These are phyloP conservation scores for Suhomyces choctaworum DNA, from an alignment of 1,139 yeast genomes.

Conservation along the genomic window DNA sequence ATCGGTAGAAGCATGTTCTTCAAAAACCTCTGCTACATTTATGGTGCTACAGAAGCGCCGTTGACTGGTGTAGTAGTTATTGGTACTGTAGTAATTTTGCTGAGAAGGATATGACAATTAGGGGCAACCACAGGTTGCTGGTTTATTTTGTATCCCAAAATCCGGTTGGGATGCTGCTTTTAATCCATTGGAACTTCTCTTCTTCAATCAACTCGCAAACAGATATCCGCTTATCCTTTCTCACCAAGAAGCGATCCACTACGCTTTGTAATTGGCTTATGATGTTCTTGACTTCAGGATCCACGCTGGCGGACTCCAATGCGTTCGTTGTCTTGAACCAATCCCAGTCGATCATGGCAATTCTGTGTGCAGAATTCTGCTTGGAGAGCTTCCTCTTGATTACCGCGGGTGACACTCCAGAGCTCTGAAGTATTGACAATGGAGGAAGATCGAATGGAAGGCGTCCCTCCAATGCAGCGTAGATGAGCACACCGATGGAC, in stretches of 20 bases:
- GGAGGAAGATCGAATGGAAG: conserved; percentile 81
- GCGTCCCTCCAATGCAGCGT: conserved; percentile 77
- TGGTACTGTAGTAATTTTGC: too few species aligned
- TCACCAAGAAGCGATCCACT: conserved; percentile 38
- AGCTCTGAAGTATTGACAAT: conserved; percentile 30
- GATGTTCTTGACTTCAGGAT: conserved; percentile 23
- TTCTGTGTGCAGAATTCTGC: conserved; percentile 77
- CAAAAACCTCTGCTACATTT: too few species aligned
- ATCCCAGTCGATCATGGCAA: conserved; percentile 90
- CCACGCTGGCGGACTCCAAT: conserved; percentile 18
- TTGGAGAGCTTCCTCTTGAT: conserved; percentile 51
- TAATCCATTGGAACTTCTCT: conserved; percentile 25
- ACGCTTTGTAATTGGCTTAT: conserved; percentile 29
- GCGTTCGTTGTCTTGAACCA: conserved; percentile 53
- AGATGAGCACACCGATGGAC: conserved; percentile 91
- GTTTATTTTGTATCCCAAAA: too few species aligned
- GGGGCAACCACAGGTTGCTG: too few species aligned
- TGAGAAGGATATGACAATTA: too few species aligned
- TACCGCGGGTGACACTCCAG: conserved; percentile 47
- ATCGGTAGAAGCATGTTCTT: too few species aligned
- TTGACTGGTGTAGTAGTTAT: too few species aligned
- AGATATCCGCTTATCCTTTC: conserved; percentile 37
- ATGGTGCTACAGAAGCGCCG: too few species aligned
- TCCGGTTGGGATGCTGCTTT: conserved; percentile 17
- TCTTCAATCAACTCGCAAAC: conserved; percentile 10